Conservation (phyloP, 108 stramenopile species). For the Hondaea fermentalgiana region DNA sequence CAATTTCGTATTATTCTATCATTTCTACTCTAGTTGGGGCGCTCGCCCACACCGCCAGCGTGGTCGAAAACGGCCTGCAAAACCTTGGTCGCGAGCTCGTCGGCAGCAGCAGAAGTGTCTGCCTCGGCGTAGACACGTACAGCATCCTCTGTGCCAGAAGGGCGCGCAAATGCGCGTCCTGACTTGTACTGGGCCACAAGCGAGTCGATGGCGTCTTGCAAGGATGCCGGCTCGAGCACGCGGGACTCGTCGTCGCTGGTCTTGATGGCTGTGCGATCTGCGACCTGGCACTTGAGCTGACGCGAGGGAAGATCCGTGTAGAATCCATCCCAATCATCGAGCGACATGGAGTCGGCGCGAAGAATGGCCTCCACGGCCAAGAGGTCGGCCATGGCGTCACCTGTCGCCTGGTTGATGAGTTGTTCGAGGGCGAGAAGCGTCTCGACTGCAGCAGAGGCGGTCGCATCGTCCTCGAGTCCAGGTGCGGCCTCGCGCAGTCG, state of each 20-base stretch:
- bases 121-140: slow-evolving; percentile 97
- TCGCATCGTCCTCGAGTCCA: background rate
- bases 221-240: slow-evolving; percentile 55
- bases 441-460: slow-evolving; percentile 23
- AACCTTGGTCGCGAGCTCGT: slow-evolving; percentile 32
- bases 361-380: slow-evolving; percentile 83
- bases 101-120: slow-evolving; percentile 30
- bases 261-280: slow-evolving; percentile 64
- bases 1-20: too few species aligned
- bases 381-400: slow-evolving; percentile 89
- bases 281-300: slow-evolving; percentile 82
- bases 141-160: slow-evolving; percentile 95
- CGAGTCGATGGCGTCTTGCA: slow-evolving; percentile 73
- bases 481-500: background rate
- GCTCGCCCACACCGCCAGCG: background rate
- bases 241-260: slow-evolving; percentile 82
- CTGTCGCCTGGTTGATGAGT: slow-evolving; percentile 86
- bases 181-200: slow-evolving; percentile 43
- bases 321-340: slow-evolving; percentile 65
- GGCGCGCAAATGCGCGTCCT: slow-evolving; percentile 82
- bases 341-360: slow-evolving; percentile 49
- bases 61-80: background rate
- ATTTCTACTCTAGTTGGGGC: background rate
- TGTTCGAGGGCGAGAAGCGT: slow-evolving; percentile 47
- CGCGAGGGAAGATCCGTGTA: slow-evolving; percentile 85